Conservation (phyloP, 192 early-diverging fungal species). For the Funneliformis geosporum region DNA sequence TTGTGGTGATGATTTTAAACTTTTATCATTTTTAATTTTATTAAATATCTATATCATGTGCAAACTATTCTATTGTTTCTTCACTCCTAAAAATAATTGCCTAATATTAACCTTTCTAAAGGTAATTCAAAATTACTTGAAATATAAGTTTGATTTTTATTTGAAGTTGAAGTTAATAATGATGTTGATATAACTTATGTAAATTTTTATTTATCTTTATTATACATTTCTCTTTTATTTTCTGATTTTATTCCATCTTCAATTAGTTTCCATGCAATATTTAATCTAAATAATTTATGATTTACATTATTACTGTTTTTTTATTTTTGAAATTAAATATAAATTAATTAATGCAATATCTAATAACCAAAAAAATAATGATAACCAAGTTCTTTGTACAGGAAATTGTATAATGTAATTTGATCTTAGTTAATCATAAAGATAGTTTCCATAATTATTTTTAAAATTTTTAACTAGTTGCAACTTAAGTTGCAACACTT, state of each 20-base stretch:
- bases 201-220: no score
- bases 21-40: neutral
- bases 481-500: no score
- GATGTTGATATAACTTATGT: no score
- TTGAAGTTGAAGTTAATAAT: neutral
- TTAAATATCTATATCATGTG: neutral
- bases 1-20: neutral
- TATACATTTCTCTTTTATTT: neutral
- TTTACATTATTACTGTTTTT: neutral
- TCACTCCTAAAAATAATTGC: neutral
- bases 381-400: constrained; percentile 23
- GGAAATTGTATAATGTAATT: constrained; percentile 26
- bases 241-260: neutral
- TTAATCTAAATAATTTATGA: neutral
- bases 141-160: neutral
- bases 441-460: no score
- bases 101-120: neutral
- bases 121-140: neutral
- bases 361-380: constrained; percentile 28
- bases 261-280: neutral
- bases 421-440: no score
- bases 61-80: neutral
- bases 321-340: constrained; percentile 2
- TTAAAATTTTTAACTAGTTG: no score
- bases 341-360: constrained; percentile 30